phyloP scores from a whole-genome alignment of 2,329 filamentous ascomycete species.

The Trichoderma guizhouense region DNA sequence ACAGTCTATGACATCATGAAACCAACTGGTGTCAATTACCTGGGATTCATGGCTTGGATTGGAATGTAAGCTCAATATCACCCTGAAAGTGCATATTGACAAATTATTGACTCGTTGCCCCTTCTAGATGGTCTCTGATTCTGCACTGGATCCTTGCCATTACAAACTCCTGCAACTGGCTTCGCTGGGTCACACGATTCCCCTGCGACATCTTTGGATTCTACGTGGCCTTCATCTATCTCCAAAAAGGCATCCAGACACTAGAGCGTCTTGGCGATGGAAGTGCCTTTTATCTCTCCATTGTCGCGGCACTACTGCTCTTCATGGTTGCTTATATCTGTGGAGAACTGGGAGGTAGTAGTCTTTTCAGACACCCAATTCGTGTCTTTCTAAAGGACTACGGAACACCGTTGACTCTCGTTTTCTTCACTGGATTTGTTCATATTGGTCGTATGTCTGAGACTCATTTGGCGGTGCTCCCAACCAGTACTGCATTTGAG shows the following conservation, averaged over 20 bases:
- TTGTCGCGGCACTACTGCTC: slow-evolving; percentile 73
- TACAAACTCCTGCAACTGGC: slow-evolving; percentile 81
- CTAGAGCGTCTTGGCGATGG: slow-evolving; percentile 68
- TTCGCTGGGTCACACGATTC: slow-evolving; percentile 88
- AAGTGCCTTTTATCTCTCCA: slow-evolving; percentile 72
- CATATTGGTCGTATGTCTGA: slow-evolving; percentile 79
- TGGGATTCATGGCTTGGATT: slow-evolving; percentile 90
- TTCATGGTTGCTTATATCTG: slow-evolving; percentile 73
- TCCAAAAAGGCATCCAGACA: slow-evolving; percentile 88
- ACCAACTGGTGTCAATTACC: slow-evolving; percentile 73
- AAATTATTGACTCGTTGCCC: not conserved
- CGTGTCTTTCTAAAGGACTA: slow-evolving; percentile 87
- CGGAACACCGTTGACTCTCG: slow-evolving; percentile 74
- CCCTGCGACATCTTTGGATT: slow-evolving; percentile 93
- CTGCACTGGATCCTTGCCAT: slow-evolving; percentile 82
- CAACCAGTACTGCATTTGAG: slow-evolving; percentile 73
- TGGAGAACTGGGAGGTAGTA: slow-evolving; percentile 66
- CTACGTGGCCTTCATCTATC: slow-evolving; percentile 87
- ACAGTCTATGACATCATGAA: slow-evolving; percentile 87
- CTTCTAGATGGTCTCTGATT: slow-evolving; percentile 68
- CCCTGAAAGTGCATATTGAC: not conserved
- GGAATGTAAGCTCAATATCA: slow-evolving; percentile 56
- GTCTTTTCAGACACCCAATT: slow-evolving; percentile 70
- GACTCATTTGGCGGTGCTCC: slow-evolving; percentile 67
- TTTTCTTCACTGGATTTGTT: slow-evolving; percentile 89